These are phyloP conservation scores for Sistotremastrum niveocremeum DNA, from an alignment of 768 basidiomycete species.

Conservation along the genomic window DNA sequence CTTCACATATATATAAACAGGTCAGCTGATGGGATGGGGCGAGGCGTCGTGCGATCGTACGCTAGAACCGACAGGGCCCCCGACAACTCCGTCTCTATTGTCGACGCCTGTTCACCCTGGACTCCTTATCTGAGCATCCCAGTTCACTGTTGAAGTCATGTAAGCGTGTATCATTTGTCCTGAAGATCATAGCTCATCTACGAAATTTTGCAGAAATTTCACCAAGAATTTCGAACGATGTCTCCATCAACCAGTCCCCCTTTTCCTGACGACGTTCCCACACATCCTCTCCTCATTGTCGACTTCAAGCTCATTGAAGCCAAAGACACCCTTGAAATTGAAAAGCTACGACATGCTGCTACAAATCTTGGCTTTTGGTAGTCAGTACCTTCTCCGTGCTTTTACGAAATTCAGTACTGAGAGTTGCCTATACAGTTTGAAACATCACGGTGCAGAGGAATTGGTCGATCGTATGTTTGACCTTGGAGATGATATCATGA, in stretches of 20 bases:
- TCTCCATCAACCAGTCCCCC: constrained; percentile 15
- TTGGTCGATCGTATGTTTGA: constrained; percentile 40
- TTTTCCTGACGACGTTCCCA: constrained; percentile 39
- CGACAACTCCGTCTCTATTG: too few relatives aligned
- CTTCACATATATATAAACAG: too few relatives aligned
- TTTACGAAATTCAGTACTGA: not conserved
- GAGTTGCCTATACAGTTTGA: constrained; percentile 23
- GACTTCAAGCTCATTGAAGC: constrained; percentile 36
- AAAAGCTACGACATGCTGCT: constrained; percentile 42
- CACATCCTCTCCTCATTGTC: constrained; percentile 41
- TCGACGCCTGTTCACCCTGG: too few relatives aligned
- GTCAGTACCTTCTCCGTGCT: constrained; percentile 22
- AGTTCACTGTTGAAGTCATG: too few relatives aligned
- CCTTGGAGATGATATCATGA: constrained; percentile 40
- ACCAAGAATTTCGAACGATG: too few relatives aligned
- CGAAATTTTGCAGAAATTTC: too few relatives aligned
- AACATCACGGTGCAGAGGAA: constrained; percentile 40
- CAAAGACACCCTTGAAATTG: constrained; percentile 29
- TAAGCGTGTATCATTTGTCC: too few relatives aligned
- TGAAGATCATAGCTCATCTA: too few relatives aligned
- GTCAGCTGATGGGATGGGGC: too few relatives aligned
- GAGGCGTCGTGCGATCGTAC: too few relatives aligned
- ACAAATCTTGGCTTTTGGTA: constrained; percentile 56
- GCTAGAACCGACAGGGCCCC: too few relatives aligned
- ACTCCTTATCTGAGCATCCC: too few relatives aligned